Base-by-base conservation (phyloP, 768 basidiomycete genomes). In the Leccinum barrowsii region DNA sequence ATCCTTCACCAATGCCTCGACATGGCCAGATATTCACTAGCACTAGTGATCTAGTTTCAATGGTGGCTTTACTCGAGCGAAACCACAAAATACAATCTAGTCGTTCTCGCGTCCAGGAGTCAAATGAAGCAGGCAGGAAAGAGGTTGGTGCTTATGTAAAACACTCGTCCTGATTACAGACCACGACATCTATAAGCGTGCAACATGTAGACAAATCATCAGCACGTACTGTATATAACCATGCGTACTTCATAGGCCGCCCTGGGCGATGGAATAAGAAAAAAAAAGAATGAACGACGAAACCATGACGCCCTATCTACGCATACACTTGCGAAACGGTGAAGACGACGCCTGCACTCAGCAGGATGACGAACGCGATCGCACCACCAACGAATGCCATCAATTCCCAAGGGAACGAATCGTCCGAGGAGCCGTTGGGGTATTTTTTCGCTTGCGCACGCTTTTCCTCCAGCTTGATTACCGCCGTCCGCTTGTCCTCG, bases 401-500 rank as follows among this genome's bases (percentile, higher is more conserved):
- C 44, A 77, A 15, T 60, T 75, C 74, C 67, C 67, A 74, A 53
- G 67, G 75, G 51, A 63, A 59, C 40, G 44, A 51, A 4, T 63
- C 50, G 2, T 59, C 22, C 32, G 57, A 6, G 1, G 59, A 54
- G 52, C 52, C 55, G 46, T 56, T 56, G 30, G 60, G 55, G 59
- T 65, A 60, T 1, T 22, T 61, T 54, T 64, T 70, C 17, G 70
- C 73, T 5, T 71, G 61, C 21, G 79, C 77, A 53, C 75, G 73
- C 62, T 78, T 71, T 62, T 83, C 75, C 62, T 83, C 77, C 40
- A 70, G 56, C 32, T 76, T 66, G 35, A 82, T 73, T 28, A 89
- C 77, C 4, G 71, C 71, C 2, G 85, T 77, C 17, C 90, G 85
- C 13, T 83, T 77, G 69, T 91, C 89, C 24, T 65, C 48, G 2